phyloP scores from a whole-genome alignment of 2,329 filamentous ascomycete species.

The Aplosporella prunicola region DNA sequence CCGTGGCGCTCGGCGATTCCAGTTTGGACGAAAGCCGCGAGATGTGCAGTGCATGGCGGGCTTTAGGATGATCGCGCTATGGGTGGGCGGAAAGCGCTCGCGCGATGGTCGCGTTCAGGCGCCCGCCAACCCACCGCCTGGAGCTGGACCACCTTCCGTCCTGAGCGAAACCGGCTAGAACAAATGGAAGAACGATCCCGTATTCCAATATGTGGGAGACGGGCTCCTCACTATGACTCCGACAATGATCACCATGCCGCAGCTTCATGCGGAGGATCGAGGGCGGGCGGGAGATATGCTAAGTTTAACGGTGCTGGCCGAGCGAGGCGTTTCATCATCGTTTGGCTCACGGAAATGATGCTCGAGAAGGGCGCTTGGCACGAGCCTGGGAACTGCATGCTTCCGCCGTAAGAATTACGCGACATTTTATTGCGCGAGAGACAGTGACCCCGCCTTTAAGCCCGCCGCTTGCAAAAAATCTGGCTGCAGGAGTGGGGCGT shows the following conservation, averaged over 20 bases:
- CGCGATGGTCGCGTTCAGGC: constrained; percentile 10
- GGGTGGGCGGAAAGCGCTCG: constrained; percentile 3
- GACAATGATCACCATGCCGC: constrained; percentile 5
- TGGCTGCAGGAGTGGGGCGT: constrained; percentile 6
- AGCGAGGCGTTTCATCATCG: constrained; percentile 8
- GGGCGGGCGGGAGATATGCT: neutral
- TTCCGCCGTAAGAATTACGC: constrained; percentile 10
- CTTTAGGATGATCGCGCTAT: constrained; percentile 4
- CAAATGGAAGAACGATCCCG: too few relatives aligned
- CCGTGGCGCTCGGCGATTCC: constrained; percentile 8
- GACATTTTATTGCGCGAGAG: too few relatives aligned
- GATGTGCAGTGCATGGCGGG: constrained; percentile 8
- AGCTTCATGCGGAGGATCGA: constrained; percentile 5
- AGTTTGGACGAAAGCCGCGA: constrained; percentile 4
- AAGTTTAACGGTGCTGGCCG: constrained; percentile 3
- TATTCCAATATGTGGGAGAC: constrained; percentile 1
- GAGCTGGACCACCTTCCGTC: constrained; percentile 8
- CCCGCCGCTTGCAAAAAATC: constrained; percentile 8
- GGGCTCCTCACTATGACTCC: neutral
- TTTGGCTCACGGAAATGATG: constrained; percentile 9
- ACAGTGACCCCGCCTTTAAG: too few relatives aligned
- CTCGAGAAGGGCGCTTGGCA: constrained; percentile 6
- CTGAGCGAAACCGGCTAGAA: constrained; percentile 3
- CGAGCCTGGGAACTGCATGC: constrained; percentile 5
- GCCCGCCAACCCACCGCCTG: constrained; percentile 8